These are phyloP conservation scores for Mycena filopes DNA, from an alignment of 768 basidiomycete species.

Conservation along the genomic window DNA sequence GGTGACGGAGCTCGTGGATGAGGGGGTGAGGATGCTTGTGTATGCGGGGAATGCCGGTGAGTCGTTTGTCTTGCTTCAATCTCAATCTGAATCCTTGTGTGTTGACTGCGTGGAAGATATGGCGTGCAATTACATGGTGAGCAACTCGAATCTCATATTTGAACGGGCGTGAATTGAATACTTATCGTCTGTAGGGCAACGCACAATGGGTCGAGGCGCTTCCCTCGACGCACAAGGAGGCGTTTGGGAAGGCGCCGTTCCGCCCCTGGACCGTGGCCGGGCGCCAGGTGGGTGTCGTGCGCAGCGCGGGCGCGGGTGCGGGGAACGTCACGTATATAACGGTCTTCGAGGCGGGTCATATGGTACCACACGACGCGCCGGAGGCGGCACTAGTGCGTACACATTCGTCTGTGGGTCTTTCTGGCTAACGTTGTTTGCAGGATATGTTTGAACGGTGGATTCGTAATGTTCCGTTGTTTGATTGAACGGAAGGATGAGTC, in stretches of 20 bases:
- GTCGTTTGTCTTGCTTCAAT: too few species aligned
- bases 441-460: slow-evolving; percentile 16
- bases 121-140: slow-evolving; percentile 23
- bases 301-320: slow-evolving; percentile 18
- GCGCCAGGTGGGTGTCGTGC: slow-evolving; percentile 6
- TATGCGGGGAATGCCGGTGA: slow-evolving; percentile 16
- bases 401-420: background rate
- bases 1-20: slow-evolving; percentile 80
- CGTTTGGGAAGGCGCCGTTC: slow-evolving; percentile 7
- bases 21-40: slow-evolving; percentile 15
- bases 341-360: slow-evolving; percentile 24
- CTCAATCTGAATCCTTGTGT: background rate
- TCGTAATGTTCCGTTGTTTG: slow-evolving; percentile 6
- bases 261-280: slow-evolving; percentile 16
- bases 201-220: slow-evolving; percentile 6
- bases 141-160: background rate
- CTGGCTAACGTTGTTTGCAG: background rate
- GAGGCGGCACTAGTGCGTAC: slow-evolving; percentile 20
- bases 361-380: slow-evolving; percentile 23
- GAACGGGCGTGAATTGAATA: background rate
- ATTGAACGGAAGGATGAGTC: too few species aligned
- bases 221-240: slow-evolving; percentile 15
- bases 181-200: slow-evolving; percentile 1
- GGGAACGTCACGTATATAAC: slow-evolving; percentile 21
- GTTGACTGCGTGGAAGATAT: background rate